Base-by-base conservation (phyloP, 345 rosid species). In the Triadica sebifera region DNA sequence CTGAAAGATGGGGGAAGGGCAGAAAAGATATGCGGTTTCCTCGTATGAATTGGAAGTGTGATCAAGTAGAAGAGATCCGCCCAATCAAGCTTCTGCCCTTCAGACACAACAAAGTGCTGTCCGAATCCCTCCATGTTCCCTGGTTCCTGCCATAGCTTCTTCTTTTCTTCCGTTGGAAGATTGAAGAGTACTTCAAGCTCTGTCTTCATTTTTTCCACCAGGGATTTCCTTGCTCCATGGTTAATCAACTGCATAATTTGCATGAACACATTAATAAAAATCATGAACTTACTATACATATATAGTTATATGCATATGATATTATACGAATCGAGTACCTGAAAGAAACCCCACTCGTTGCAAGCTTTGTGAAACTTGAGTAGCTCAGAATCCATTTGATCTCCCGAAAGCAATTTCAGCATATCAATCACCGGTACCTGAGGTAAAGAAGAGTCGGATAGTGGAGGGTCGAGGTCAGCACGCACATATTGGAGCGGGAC, bases 261-360 rank as follows among this genome's bases (percentile, higher is more conserved):
- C 58, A 0, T 24, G 51, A 6, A 10, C 9, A 25, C 34, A 29
- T 29, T 29, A 29, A 29, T 2, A 29, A 29, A 29, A 29, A 29
- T 29, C 34, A 29, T 29, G 34, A 29, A 29, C n/a, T n/a, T n/a
- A n/a, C 1, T 59, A 39, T 16, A 8, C 9, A 63, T 38, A 38
- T 25, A 61, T 22, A 19, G 2, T 29, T 29, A 29, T 29, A 29
- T 1, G 1, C 34, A 29, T 29, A 29, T 29, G 34, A 29, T 29
- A 29, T 29, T 29, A 29, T 29, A 29, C 34, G 34, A 29, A 29
- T 1, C 2, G 34, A 29, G 34, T 39, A 74, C 77, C 61, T 74
- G 77, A 47, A 74, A 74, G 55, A 74, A 74, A 8, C 71, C 77
- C 77, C 77, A 74, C 13, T 74, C 77, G 53, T 55, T 39, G 24